A percentile compares a stretch with the other conserved stretches of the same genome.
phyloP scores from a whole-genome alignment of 1,284 basidiomycete species.

The Irpex sp. region DNA sequence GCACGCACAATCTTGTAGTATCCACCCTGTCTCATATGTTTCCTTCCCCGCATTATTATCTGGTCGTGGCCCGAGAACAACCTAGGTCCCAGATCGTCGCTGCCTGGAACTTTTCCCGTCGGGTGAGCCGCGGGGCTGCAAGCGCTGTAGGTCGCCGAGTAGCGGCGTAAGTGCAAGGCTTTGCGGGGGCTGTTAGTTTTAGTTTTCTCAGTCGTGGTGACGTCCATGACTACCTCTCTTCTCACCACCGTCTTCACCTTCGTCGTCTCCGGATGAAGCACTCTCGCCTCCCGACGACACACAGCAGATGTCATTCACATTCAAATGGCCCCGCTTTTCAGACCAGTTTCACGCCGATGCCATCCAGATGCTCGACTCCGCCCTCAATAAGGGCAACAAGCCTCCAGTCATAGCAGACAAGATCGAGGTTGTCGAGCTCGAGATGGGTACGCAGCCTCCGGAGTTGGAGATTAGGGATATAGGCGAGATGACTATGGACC shows the following conservation, averaged over 20 bases:
- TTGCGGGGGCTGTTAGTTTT: background rate
- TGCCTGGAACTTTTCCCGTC: background rate
- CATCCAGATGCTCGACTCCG: conserved; percentile 89
- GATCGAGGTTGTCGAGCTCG: conserved; percentile 95
- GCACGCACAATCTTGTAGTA: background rate
- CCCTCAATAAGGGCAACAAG: conserved; percentile 96
- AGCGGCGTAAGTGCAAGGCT: conserved; percentile 1
- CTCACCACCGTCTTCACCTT: background rate
- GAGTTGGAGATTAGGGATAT: conserved; percentile 98
- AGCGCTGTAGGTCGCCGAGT: conserved; percentile 3
- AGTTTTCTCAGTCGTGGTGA: background rate
- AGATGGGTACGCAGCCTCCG: conserved; percentile 99
- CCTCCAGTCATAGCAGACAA: conserved; percentile 97
- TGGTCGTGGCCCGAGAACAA: background rate
- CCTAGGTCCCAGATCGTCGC: background rate
- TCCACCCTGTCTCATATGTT: background rate
- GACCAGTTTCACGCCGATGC: conserved; percentile 93
- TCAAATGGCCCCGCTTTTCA: conserved; percentile 97
- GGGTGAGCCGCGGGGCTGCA: background rate
- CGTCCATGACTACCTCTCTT: background rate
- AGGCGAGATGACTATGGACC: conserved; percentile 92
- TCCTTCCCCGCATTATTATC: background rate
- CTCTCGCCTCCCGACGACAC: conserved; percentile 1
- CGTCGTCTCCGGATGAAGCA: conserved; percentile 10
- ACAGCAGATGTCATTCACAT: conserved; percentile 87